phyloP scores from a whole-genome alignment of 2,329 filamentous ascomycete species.

The Zymoseptoria tritici region DNA sequence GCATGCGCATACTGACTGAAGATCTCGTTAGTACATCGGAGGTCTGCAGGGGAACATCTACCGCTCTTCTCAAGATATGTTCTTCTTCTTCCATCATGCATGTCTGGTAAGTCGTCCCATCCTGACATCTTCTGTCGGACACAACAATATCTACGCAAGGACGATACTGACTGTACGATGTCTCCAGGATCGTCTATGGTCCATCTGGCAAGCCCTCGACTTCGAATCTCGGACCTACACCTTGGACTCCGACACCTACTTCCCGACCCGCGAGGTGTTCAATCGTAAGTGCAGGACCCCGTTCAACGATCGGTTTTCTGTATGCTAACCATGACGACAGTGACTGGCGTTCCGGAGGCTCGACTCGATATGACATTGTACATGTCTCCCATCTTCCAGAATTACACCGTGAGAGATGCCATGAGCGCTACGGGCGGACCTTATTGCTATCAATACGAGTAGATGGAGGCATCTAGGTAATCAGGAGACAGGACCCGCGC shows the following conservation, averaged over 20 bases:
- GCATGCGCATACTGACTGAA: slow-evolving; percentile 33
- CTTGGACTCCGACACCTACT: background rate
- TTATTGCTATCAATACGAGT: slow-evolving; percentile 15
- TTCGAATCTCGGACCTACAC: slow-evolving; percentile 22
- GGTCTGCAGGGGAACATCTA: slow-evolving; percentile 40
- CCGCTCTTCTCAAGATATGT: slow-evolving; percentile 39
- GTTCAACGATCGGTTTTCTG: no score
- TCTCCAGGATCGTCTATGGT: slow-evolving; percentile 31
- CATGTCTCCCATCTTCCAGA: slow-evolving; percentile 7
- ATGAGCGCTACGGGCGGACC: slow-evolving; percentile 8
- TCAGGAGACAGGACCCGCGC: background rate
- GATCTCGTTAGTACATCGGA: slow-evolving; percentile 37
- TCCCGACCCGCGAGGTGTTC: background rate
- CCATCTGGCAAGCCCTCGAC: slow-evolving; percentile 44
- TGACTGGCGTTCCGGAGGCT: background rate
- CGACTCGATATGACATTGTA: slow-evolving; percentile 2
- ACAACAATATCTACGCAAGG: background rate
- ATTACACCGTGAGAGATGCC: slow-evolving; percentile 6
- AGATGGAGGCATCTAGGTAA: background rate
- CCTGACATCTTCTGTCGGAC: slow-evolving; percentile 43
- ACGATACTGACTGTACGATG: slow-evolving; percentile 20
- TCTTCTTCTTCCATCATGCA: slow-evolving; percentile 43
- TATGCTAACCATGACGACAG: background rate
- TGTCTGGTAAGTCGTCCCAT: slow-evolving; percentile 38
- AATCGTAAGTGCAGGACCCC: background rate